phyloP scores from a whole-genome alignment of 2,329 filamentous ascomycete genomes.

The Colletotrichum magnum region DNA sequence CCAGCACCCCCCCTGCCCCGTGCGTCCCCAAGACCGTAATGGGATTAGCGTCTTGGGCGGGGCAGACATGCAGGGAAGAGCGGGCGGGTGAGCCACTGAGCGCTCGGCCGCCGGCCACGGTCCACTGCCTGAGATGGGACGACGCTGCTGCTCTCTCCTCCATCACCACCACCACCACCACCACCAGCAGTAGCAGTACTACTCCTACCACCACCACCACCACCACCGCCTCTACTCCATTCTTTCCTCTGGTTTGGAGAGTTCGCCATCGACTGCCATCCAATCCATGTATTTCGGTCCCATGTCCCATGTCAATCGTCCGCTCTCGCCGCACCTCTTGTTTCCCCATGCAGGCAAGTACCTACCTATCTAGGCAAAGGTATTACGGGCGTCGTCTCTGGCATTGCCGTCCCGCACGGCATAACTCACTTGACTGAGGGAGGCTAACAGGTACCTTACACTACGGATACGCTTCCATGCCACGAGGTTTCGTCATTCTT shows the following conservation, averaged over 20 bases:
- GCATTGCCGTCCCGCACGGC: neutral
- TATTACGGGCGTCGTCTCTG: neutral
- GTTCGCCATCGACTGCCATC: too few species aligned
- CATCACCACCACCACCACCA: neutral
- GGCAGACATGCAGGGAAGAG: neutral
- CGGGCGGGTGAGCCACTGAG: conserved; percentile 32
- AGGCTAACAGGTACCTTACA: neutral
- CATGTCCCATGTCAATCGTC: neutral
- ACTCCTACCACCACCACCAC: too few species aligned
- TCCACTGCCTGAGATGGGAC: conserved; percentile 39
- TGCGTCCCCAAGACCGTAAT: neutral
- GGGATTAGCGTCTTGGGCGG: conserved; percentile 18
- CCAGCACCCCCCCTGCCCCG: conserved; percentile 4
- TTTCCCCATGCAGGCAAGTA: neutral
- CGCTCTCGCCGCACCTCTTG: neutral
- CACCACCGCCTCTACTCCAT: too few species aligned
- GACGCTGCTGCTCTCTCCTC: conserved; percentile 32
- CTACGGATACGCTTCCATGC: neutral
- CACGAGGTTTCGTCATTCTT: conserved; percentile 14
- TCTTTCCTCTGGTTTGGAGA: too few species aligned
- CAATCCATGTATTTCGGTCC: too few species aligned
- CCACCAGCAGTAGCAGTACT: neutral
- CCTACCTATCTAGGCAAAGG: neutral
- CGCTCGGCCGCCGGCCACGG: conserved; percentile 23
- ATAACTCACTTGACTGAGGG: neutral